phyloP scores from a whole-genome alignment of 192 early-diverging fungal species.

The Coemansia sp. region DNA sequence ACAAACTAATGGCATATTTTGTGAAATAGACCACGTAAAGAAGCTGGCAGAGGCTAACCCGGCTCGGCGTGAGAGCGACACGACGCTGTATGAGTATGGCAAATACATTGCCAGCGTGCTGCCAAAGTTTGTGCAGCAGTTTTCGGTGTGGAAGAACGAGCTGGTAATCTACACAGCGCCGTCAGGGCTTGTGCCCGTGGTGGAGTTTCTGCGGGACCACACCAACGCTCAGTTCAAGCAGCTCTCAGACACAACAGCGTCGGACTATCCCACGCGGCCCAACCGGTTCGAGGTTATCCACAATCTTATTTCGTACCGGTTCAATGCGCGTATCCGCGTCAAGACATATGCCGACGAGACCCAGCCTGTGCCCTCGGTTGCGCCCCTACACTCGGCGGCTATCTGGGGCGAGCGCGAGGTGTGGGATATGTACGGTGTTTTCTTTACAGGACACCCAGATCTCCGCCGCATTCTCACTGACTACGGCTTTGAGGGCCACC shows the following conservation, averaged over 20 bases:
- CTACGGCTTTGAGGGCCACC: conserved; percentile 97
- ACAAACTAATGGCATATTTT: background rate
- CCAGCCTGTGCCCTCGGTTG: conserved; percentile 84
- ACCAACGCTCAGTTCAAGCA: conserved; percentile 91
- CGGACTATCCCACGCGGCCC: conserved; percentile 84
- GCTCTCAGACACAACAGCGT: conserved; percentile 81
- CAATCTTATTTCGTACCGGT: conserved; percentile 79
- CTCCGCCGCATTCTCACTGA: conserved; percentile 94
- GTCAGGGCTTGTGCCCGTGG: conserved; percentile 67
- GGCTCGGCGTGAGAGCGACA: conserved; percentile 29
- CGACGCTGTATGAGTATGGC: conserved; percentile 77
- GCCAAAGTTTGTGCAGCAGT: conserved; percentile 96
- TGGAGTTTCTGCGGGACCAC: conserved; percentile 92
- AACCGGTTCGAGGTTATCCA: conserved; percentile 99
- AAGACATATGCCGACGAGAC: conserved; percentile 96
- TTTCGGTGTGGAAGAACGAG: conserved; percentile 97
- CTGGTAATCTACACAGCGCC: conserved; percentile 93
- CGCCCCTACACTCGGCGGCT: conserved; percentile 74
- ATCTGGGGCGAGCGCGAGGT: conserved; percentile 99
- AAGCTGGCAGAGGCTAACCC: conserved; percentile 41
- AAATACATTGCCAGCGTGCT: conserved; percentile 79
- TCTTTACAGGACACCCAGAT: conserved; percentile 95
- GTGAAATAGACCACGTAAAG: conserved; percentile 19
- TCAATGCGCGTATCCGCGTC: conserved; percentile 92
- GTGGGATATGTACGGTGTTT: conserved; percentile 98